Conservation (phyloP, 495 filamentous ascomycete genomes). For the Hypoxylon rickii region DNA sequence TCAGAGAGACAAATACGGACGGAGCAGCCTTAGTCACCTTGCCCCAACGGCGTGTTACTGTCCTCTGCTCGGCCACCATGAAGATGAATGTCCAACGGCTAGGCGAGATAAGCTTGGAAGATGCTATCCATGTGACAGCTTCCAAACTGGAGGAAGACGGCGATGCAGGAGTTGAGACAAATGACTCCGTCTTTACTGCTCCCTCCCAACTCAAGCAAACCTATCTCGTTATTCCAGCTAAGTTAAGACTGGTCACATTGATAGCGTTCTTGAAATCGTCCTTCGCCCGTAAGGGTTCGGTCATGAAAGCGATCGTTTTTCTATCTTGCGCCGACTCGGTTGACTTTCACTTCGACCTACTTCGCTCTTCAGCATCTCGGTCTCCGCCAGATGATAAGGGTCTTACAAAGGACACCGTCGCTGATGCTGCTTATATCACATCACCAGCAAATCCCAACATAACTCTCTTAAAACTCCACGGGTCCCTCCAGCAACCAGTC, state of each 20-base stretch:
- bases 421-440: conserved; percentile 52
- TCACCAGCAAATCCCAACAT: conserved; percentile 58
- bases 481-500: conserved; percentile 85
- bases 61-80: conserved; percentile 96
- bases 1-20: conserved; percentile 45
- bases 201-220: conserved; percentile 92
- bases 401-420: conserved; percentile 47
- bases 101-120: conserved; percentile 91
- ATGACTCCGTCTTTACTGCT: conserved; percentile 71
- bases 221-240: conserved; percentile 83
- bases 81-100: conserved; percentile 93
- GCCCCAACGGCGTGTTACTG: conserved; percentile 76
- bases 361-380: conserved; percentile 57
- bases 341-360: conserved; percentile 93
- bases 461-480: conserved; percentile 84
- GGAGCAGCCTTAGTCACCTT: conserved; percentile 57
- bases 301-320: conserved; percentile 95
- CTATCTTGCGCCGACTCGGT: conserved; percentile 96
- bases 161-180: conserved; percentile 47
- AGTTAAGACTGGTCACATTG: conserved; percentile 85
- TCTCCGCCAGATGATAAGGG: conserved; percentile 30
- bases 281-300: conserved; percentile 81
- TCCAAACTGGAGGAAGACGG: conserved; percentile 57
- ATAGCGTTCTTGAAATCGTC: conserved; percentile 80
- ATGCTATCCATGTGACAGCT: conserved; percentile 84